Evolutionary conservation across 192 early-diverging fungal genomes (phyloP), one percentile per base, ranked within the genome.

Genomic region (Glomus cerebriforme): DNA sequence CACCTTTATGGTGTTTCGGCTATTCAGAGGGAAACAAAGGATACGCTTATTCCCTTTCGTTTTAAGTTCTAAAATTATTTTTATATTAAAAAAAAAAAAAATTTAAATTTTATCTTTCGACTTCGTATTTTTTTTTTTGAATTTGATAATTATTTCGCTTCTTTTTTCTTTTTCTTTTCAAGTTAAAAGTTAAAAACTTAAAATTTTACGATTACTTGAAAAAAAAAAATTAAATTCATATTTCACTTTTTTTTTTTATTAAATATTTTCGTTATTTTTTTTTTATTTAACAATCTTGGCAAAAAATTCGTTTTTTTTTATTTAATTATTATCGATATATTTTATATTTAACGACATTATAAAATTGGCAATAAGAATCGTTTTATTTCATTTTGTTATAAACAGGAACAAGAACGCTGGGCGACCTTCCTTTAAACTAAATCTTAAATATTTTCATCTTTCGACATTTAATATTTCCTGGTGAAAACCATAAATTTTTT

Each of bases 331-430:
- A 31, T 29, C 47, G 47, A 49, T 29, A 64, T 64, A n/a, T n/a
- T 67, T 34, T 1, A 7, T 39, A 39, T 37, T 67, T 35, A n/a
- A 39, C 65, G 65, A 34, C 17, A 67, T n/a, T n/a, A n/a, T 29
- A 67, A 67, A 67, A 67, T 67, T 67, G 65, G 65, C 65, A 67
- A 67, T 37, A 67, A 37, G 37, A 67, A 19, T 34, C 5, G 2
- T 66, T 67, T 35, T n/a, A 22, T 34, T 49, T 12, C 0, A 49
- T 49, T 17, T 17, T 17, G 3, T 17, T 49, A 49, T 12, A 37
- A 39, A 37, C 13, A 47, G 34, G 22, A 37, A 5, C 35, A 63
- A 75, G 74, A 58, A 75, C 74, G 74, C 74, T 63, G 74, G 34
- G 26, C 74, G 74, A 63, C 58, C n/a, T 75, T 58, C 37, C 34